phyloP scores from a whole-genome alignment of 345 rosid genomes.

The Citrus hindsii region DNA sequence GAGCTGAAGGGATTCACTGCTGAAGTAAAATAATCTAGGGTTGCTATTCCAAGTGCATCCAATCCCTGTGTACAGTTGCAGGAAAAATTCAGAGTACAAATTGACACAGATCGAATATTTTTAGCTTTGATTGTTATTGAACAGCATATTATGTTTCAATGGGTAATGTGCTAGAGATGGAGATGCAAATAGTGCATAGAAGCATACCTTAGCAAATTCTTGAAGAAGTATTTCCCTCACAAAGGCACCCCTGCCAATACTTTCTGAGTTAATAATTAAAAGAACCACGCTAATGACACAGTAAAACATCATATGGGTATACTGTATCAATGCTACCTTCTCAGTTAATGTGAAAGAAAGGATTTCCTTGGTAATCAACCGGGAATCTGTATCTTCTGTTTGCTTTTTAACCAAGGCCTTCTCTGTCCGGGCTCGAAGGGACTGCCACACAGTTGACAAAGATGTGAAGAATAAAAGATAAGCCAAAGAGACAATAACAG shows the following conservation, averaged over 20 bases:
- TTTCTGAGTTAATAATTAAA: conserved; percentile 5
- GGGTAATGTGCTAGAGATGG: neutral
- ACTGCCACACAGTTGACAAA: conserved; percentile 39
- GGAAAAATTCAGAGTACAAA: conserved; percentile 1
- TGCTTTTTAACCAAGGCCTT: conserved; percentile 49
- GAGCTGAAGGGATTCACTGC: conserved; percentile 49
- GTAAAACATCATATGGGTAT: neutral
- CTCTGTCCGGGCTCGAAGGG: conserved; percentile 71
- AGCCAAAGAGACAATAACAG: neutral
- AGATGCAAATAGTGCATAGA: conserved; percentile 1
- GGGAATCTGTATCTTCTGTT: conserved; percentile 43
- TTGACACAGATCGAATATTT: neutral
- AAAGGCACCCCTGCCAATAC: conserved; percentile 67
- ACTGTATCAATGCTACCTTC: conserved; percentile 33
- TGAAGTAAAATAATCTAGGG: conserved; percentile 60
- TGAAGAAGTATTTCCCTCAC: conserved; percentile 81
- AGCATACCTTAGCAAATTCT: conserved; percentile 79
- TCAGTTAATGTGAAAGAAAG: conserved; percentile 79
- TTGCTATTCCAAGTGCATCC: conserved; percentile 87
- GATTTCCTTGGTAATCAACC: conserved; percentile 55
- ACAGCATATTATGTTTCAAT: neutral
- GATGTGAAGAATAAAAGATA: neutral
- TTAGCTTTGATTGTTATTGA: neutral
- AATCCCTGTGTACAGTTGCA: conserved; percentile 52
- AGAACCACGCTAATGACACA: neutral